A percentile compares a stretch with the other conserved stretches of the same genome.
phyloP scores from a whole-genome alignment of 2,329 filamentous ascomycete genomes.

The Fusarium burgessii region DNA sequence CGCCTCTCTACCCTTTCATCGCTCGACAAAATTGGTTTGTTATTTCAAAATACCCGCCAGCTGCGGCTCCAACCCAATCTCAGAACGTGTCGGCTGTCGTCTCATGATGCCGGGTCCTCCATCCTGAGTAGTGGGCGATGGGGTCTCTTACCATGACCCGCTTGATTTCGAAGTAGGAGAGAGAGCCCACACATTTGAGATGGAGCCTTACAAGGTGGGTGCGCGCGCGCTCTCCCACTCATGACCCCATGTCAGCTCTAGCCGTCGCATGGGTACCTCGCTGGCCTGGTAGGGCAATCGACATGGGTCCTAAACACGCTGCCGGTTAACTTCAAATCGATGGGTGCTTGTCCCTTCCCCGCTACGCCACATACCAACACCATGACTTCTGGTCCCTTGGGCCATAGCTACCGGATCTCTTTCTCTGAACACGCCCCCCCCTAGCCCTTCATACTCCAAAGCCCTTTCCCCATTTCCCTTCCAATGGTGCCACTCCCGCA shows the following conservation, averaged over 20 bases:
- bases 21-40: conserved; percentile 35
- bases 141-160: conserved; percentile 38
- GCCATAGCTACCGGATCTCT: conserved; percentile 41
- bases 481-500: conserved; percentile 47
- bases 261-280: conserved; percentile 41
- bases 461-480: conserved; percentile 36
- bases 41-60: conserved; percentile 40
- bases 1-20: conserved; percentile 37
- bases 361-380: conserved; percentile 49
- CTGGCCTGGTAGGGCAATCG: conserved; percentile 44
- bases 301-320: conserved; percentile 40
- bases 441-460: conserved; percentile 26
- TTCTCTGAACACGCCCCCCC: conserved; percentile 31
- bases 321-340: conserved; percentile 45
- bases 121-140: conserved; percentile 43
- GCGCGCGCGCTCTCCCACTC: conserved; percentile 35
- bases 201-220: conserved; percentile 37
- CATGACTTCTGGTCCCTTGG: conserved; percentile 44
- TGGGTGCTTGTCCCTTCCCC: conserved; percentile 45
- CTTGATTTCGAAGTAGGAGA: conserved; percentile 37
- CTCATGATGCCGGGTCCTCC: conserved; percentile 42
- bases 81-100: conserved; percentile 44
- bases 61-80: conserved; percentile 44
- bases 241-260: conserved; percentile 36
- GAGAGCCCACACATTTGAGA: conserved; percentile 35